Base-by-base conservation (phyloP, 1,284 basidiomycete genomes). In the Ceratobasidium sp. region DNA sequence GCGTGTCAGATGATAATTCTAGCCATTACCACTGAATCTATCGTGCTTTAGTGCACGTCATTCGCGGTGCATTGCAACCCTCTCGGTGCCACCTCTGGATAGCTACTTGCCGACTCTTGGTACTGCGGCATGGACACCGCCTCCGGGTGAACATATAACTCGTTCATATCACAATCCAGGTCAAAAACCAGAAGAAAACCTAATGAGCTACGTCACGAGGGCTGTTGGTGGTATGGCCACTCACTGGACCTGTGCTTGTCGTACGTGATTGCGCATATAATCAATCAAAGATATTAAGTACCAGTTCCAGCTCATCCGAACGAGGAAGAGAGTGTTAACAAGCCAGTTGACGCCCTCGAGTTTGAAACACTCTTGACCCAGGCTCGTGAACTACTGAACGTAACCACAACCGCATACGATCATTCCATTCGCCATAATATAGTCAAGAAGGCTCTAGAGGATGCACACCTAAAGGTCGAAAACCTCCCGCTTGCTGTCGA, bases 141-240 rank as follows among this genome's bases (percentile, higher is more conserved):
- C 32, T 9, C 36, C 50, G 1, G 34, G 32, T 8, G 3, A 52
- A 9, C 36, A 43, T 48, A 14, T 65, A 10, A 57, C 64, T 4
- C n/a, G 18, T 1, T 21, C 58, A 2, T 30, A 34, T 16, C 36
- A 67, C 41, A 73, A 73, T 39, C 72, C 72, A 12, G 30, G 67
- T 8, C 72, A 73, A 23, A 41, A 45, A 23, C 52, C 72, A 8
- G 57, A 59, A 41, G n/a, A 23, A 43, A 59, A 59, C 32, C 18
- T 73, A 1, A 30, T 10, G 8, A 28, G 18, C 32, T 21, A 21
- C 23, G 57, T 67, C 10, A 67, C 72, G 10, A 45, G 62, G 6
- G 53, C 72, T 18, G 62, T 73, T 21, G 72, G 72, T 57, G 72
- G 72, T 8, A 73, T 73, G 72, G 34, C 72, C 2, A 73, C 61